Evolutionary conservation across 768 basidiomycete species (phyloP).

Genomic region (Candolleomyces eurysporus): DNA sequence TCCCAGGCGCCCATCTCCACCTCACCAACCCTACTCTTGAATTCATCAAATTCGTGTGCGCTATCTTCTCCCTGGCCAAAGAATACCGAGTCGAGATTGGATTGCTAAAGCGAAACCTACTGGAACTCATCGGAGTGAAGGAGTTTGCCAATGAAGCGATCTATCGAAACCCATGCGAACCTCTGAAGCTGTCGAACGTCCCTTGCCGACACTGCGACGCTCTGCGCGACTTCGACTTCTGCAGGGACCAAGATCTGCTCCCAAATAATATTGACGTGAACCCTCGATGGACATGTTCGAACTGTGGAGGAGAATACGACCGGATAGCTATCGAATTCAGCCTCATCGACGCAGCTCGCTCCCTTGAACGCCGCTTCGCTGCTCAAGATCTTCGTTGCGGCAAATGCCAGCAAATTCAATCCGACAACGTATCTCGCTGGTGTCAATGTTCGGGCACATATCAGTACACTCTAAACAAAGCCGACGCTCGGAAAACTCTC

Average conservation of each 20-base stretch:
- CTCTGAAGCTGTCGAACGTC: slow-evolving; percentile 79
- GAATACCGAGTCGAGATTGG: slow-evolving; percentile 88
- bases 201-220: slow-evolving; percentile 86
- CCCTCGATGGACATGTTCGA: slow-evolving; percentile 66
- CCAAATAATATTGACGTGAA: slow-evolving; percentile 50
- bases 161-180: slow-evolving; percentile 91
- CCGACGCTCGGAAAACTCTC: slow-evolving; percentile 68
- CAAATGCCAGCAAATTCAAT: slow-evolving; percentile 89
- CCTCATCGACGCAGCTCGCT: slow-evolving; percentile 72
- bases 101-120: slow-evolving; percentile 81
- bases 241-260: slow-evolving; percentile 83
- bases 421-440: slow-evolving; percentile 80
- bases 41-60: slow-evolving; percentile 84
- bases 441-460: slow-evolving; percentile 90
- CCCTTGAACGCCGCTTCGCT: slow-evolving; percentile 70
- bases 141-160: slow-evolving; percentile 85
- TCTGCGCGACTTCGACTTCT: slow-evolving; percentile 92
- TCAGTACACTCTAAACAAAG: slow-evolving; percentile 67
- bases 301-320: slow-evolving; percentile 86
- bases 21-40: slow-evolving; percentile 83
- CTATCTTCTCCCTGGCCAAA: slow-evolving; percentile 72
- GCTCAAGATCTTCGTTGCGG: slow-evolving; percentile 89
- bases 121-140: slow-evolving; percentile 82
- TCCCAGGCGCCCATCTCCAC: slow-evolving; percentile 83
- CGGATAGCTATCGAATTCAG: slow-evolving; percentile 83